These are phyloP conservation scores for Microthlaspi erraticum DNA, from an alignment of 345 rosid species.

Conservation along the genomic window DNA sequence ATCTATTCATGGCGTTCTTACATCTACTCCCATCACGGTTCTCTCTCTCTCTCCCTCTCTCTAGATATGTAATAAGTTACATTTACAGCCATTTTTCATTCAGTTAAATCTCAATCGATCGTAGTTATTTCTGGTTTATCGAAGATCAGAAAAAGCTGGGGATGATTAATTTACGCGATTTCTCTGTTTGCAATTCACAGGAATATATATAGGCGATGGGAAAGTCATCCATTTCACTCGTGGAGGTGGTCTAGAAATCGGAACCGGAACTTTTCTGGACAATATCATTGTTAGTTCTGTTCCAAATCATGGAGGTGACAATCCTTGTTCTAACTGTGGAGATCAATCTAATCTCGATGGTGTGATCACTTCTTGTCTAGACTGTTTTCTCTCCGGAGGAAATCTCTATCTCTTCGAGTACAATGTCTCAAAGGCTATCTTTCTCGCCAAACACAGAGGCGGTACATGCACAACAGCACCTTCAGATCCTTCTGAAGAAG, in stretches of 20 bases:
- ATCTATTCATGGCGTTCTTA: constrained; percentile 79
- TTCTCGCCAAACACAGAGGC: constrained; percentile 71
- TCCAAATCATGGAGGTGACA: constrained; percentile 46
- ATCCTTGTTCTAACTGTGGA: constrained; percentile 63
- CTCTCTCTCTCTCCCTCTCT: neutral
- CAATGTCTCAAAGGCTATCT: constrained; percentile 51
- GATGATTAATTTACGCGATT: neutral
- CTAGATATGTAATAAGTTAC: neutral
- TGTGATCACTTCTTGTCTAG: constrained; percentile 70
- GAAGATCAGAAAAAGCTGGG: neutral
- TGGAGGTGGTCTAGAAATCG: constrained; percentile 67
- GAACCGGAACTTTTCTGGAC: constrained; percentile 77
- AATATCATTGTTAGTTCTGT: constrained; percentile 57
- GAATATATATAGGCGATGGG: constrained; percentile 73
- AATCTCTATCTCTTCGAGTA: constrained; percentile 68
- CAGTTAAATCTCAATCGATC: no score
- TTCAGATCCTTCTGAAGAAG: constrained; percentile 64
- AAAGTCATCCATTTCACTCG: constrained; percentile 85
- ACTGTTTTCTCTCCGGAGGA: constrained; percentile 74
- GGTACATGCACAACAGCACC: constrained; percentile 77
- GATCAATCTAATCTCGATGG: constrained; percentile 55
- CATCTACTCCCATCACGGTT: constrained; percentile 77
- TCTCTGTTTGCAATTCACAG: constrained; percentile 39
- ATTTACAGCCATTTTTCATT: neutral
- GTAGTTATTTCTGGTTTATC: neutral